A percentile compares a stretch with the other conserved stretches of the same genome.
These are phyloP conservation scores for Thalassiosira profunda DNA, from an alignment of 108 stramenopile genomes.

Conservation along the genomic window DNA sequence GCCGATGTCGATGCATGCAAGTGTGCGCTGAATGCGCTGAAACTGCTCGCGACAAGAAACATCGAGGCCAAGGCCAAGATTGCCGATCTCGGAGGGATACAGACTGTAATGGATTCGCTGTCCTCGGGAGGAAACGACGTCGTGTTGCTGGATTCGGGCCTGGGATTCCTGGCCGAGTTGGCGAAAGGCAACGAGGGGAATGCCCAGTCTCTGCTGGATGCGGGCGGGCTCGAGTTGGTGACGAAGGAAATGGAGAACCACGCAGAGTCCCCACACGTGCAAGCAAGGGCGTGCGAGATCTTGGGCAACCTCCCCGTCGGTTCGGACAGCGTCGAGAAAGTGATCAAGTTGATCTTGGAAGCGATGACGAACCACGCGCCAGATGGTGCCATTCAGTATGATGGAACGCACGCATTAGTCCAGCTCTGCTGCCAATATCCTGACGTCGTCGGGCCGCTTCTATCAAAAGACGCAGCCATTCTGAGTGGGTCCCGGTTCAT, in stretches of 20 bases:
- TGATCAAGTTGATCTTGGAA: neutral
- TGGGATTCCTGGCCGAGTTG: conserved; percentile 26
- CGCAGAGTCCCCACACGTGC: neutral
- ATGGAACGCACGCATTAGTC: neutral
- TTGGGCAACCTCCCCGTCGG: neutral
- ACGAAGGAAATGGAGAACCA: conserved; percentile 17
- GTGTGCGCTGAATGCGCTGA: conserved; percentile 23
- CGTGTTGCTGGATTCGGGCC: conserved; percentile 9
- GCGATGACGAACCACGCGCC: neutral
- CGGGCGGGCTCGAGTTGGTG: conserved; percentile 26
- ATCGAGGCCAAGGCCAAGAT: conserved; percentile 10
- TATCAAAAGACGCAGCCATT: neutral
- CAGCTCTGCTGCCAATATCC: neutral
- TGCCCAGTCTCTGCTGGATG: conserved; percentile 2
- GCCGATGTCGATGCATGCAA: conserved; percentile 6
- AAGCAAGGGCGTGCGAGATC: neutral
- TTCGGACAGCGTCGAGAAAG: neutral
- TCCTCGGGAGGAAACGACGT: conserved; percentile 9
- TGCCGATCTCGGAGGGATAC: conserved; percentile 8
- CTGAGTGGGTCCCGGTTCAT: too few species aligned
- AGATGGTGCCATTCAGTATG: neutral
- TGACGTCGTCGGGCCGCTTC: neutral
- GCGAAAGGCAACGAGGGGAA: conserved; percentile 14
- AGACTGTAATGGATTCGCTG: conserved; percentile 15
- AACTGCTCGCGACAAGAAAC: conserved; percentile 25